phyloP scores from a whole-genome alignment of 2,329 filamentous ascomycete species.

The Sclerotinia subarctica region DNA sequence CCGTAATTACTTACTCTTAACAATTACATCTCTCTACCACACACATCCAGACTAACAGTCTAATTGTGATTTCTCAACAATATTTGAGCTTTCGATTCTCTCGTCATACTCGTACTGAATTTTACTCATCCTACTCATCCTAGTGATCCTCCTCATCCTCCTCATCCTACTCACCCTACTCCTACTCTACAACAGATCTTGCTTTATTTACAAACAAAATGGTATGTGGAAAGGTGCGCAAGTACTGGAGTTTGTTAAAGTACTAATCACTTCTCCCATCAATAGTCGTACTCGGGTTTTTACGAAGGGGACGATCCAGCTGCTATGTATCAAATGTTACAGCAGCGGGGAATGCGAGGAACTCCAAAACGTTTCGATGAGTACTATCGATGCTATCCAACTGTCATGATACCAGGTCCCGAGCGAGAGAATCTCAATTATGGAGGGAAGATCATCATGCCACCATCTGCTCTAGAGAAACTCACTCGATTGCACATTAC shows the following conservation, averaged over 20 bases:
- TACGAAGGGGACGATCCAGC: slow-evolving; percentile 36
- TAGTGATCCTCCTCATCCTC: no score
- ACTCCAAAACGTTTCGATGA: slow-evolving; percentile 84
- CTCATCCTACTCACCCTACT: neutral
- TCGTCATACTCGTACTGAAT: neutral
- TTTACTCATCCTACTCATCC: neutral
- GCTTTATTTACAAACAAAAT: slow-evolving; percentile 21
- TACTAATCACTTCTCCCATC: slow-evolving; percentile 23
- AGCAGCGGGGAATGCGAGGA: slow-evolving; percentile 29
- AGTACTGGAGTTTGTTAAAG: neutral
- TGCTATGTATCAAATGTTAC: slow-evolving; percentile 37
- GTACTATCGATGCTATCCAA: slow-evolving; percentile 95
- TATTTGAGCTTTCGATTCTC: neutral
- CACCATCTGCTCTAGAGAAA: slow-evolving; percentile 94
- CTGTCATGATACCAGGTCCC: slow-evolving; percentile 88
- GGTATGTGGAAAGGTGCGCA: slow-evolving; percentile 22
- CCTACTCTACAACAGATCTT: neutral
- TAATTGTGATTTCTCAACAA: neutral
- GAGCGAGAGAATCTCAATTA: slow-evolving; percentile 90
- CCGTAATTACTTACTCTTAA: neutral
- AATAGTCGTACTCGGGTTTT: slow-evolving; percentile 33
- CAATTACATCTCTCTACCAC: neutral
- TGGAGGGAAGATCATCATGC: slow-evolving; percentile 95
- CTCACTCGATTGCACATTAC: slow-evolving; percentile 93
- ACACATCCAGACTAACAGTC: neutral